Evolutionary conservation across 1,284 basidiomycete genomes (phyloP), one percentile per base, ranked within the genome.

Genomic region (Bjerkandera adusta): DNA sequence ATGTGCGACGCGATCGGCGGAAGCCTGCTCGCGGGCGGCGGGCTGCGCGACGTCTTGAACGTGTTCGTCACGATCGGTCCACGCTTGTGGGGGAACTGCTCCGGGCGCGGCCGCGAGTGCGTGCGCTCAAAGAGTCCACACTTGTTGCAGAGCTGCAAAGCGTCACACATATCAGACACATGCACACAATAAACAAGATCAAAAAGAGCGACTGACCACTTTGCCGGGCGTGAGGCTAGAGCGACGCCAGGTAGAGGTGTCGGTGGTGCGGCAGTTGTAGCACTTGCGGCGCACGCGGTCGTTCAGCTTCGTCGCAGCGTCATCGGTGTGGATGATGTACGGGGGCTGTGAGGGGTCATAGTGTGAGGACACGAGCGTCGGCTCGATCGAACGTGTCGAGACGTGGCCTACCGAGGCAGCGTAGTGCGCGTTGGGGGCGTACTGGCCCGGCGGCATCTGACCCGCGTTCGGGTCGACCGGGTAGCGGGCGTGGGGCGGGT

Each of bases 251-350:
- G 87, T 89, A 44, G 82, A 83, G 32, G 88, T 89, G 55, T 90
- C 88, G n/a, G 86, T 87, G 20, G 86, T 87, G 60, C 80, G 82
- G 64, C 86, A 89, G 62, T 89, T 89, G 75, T 84, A 89, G 64
- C 86, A 89, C 39, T 83, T 68, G 29, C 86, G 68, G 24, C 87
- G 74, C 40, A 89, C 81, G 30, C 84, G 74, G 60, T 88, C 85
- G 59, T 77, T 84, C 49, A 89, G 70, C 67, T 89, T 89, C 0
- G 83, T 87, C 1, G 82, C 75, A 0, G 86, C 86, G 52, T 89
- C 83, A 64, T 87, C 81, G 0, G 85, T 89, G 65, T 82, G 77
- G 54, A 83, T 72, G 25, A 67, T 51, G 48, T 70, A 69, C 42
- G 62, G 63, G 24, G 56, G 63, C 53, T 61, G 64, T 68, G 71